A percentile compares a stretch with the other conserved stretches of the same genome.
Evolutionary conservation across 1,284 basidiomycete species (phyloP).

Genomic region (Moniliella sp.): DNA sequence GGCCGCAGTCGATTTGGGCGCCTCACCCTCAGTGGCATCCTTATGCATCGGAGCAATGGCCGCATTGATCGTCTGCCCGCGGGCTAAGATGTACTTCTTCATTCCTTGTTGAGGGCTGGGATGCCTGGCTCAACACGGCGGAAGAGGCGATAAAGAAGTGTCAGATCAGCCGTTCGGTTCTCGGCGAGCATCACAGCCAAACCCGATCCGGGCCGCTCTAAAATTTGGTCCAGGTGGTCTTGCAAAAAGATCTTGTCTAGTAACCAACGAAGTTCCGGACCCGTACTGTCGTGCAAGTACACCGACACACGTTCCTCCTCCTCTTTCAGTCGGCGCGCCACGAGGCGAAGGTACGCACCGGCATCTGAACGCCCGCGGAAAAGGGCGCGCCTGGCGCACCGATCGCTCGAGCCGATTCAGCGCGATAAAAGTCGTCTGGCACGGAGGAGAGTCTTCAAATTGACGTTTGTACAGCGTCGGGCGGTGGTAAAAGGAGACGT

Average conservation of each 20-base stretch:
- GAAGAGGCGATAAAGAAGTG: constrained; percentile 60
- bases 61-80: constrained; percentile 63
- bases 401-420: constrained; percentile 52
- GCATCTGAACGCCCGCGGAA: no score
- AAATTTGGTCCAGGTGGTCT: constrained; percentile 52
- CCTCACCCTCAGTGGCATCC: constrained; percentile 1
- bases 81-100: constrained; percentile 51
- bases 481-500: constrained; percentile 1
- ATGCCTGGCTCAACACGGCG: constrained; percentile 43
- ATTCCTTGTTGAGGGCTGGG: constrained; percentile 48
- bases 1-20: constrained; percentile 2
- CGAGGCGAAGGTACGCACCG: constrained; percentile 62
- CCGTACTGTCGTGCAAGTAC: constrained; percentile 62
- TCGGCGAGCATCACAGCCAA: constrained; percentile 68
- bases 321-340: constrained; percentile 57
- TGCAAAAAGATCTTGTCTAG: constrained; percentile 58
- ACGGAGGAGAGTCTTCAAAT: constrained; percentile 55
- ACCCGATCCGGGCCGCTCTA: constrained; percentile 64
- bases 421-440: constrained; percentile 55
- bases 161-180: constrained; percentile 55
- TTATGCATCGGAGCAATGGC: constrained; percentile 35
- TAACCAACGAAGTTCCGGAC: constrained; percentile 49
- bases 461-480: constrained; percentile 59
- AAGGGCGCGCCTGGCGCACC: no score
- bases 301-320: constrained; percentile 72